Conservation (phyloP, 2,329 filamentous ascomycete genomes). For the Cladosporium oxysporum region DNA sequence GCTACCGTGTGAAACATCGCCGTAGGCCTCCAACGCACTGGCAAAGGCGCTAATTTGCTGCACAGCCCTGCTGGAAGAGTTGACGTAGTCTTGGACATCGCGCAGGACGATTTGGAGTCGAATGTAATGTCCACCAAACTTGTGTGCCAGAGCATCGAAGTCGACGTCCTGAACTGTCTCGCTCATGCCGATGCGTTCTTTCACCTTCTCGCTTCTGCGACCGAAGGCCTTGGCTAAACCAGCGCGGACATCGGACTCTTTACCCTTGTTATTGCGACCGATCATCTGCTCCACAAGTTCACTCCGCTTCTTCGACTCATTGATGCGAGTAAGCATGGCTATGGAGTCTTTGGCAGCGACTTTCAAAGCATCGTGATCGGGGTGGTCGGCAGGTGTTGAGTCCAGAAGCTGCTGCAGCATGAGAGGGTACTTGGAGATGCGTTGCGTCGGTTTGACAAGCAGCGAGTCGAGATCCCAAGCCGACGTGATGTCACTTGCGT, state of each 20-base stretch:
- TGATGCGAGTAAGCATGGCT: slow-evolving; percentile 69
- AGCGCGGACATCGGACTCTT: slow-evolving; percentile 84
- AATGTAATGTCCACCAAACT: slow-evolving; percentile 89
- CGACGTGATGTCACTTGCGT: slow-evolving; percentile 85
- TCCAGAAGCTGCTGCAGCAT: slow-evolving; percentile 78
- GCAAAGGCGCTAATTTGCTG: slow-evolving; percentile 79
- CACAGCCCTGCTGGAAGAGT: slow-evolving; percentile 77
- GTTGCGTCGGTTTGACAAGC: slow-evolving; percentile 95
- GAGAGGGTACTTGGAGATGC: slow-evolving; percentile 90
- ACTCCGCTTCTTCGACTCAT: slow-evolving; percentile 92
- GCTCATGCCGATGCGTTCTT: slow-evolving; percentile 65
- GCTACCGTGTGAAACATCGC: slow-evolving; percentile 67
- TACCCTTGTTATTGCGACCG: slow-evolving; percentile 71
- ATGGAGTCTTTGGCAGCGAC: slow-evolving; percentile 70
- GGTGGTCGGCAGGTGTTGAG: slow-evolving; percentile 78
- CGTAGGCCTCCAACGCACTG: slow-evolving; percentile 78
- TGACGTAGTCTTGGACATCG: slow-evolving; percentile 90
- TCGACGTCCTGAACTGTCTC: slow-evolving; percentile 75
- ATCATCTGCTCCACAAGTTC: slow-evolving; percentile 91
- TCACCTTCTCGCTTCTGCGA: slow-evolving; percentile 83
- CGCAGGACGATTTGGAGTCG: slow-evolving; percentile 88
- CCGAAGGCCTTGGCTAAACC: slow-evolving; percentile 87
- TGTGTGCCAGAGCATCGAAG: slow-evolving; percentile 79
- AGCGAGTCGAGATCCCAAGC: slow-evolving; percentile 95
- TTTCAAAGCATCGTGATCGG: slow-evolving; percentile 71